Evolutionary conservation across 176 grass and related monocot genomes (phyloP).

Genomic region (Aegilops tauschii): DNA sequence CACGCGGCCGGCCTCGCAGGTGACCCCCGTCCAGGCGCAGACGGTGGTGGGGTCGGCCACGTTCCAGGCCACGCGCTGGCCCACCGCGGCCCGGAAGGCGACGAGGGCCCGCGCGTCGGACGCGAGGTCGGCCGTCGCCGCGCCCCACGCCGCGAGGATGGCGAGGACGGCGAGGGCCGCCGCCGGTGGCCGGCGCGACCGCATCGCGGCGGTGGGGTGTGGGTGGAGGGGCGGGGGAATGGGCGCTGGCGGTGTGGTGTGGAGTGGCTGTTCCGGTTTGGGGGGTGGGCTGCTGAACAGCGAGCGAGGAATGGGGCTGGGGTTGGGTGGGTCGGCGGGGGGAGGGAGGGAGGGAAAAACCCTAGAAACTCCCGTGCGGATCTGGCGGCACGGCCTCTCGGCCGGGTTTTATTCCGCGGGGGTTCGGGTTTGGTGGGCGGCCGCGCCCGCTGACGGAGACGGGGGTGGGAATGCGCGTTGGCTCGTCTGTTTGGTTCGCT

Average conservation of each 20-base stretch:
- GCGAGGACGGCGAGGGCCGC: neutral
- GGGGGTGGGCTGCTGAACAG: neutral
- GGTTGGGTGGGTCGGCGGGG: neutral
- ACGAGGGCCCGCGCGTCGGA: conserved; percentile 43
- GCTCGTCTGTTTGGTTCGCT: no score
- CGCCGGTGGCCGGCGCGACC: neutral
- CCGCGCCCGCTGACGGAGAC: neutral
- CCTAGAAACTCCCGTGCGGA: conserved; percentile 42
- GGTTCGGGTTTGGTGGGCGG: neutral
- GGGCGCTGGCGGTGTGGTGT: neutral
- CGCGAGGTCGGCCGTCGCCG: conserved; percentile 24
- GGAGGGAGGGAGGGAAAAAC: conserved; percentile 33
- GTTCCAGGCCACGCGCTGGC: conserved; percentile 46
- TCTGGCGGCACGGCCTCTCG: conserved; percentile 8
- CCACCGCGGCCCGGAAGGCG: conserved; percentile 59
- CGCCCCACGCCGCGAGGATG: neutral
- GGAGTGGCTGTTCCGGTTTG: neutral
- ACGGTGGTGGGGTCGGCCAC: neutral
- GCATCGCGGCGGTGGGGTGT: conserved; percentile 29
- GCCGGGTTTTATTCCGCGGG: conserved; percentile 5
- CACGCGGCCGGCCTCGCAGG: conserved; percentile 42
- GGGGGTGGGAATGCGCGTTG: neutral
- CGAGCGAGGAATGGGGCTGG: neutral
- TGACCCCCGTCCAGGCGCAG: conserved; percentile 61
- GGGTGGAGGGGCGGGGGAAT: no score